A percentile compares a stretch with the other conserved stretches of the same genome.
phyloP scores from a whole-genome alignment of 257 asterid genomes.

The Nicotiana tomentosiformis region DNA sequence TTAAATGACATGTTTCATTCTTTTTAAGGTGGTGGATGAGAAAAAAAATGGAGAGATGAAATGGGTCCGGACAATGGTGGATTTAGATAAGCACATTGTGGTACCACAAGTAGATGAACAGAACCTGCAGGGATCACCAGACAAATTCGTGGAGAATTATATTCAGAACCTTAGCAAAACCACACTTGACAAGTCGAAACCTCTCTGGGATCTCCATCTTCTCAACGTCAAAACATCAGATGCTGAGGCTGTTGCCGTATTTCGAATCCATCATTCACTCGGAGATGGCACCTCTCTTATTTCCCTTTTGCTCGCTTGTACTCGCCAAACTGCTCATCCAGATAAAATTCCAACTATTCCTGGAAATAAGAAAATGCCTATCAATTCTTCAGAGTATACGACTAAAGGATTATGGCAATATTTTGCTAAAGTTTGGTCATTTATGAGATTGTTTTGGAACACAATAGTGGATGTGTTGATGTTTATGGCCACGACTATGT shows the following conservation, averaged over 20 bases:
- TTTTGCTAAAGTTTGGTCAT: constrained; percentile 1
- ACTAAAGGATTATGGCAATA: neutral
- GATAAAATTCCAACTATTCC: constrained; percentile 17
- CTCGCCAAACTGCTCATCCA: constrained; percentile 28
- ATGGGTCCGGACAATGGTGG: constrained; percentile 31
- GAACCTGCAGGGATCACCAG: constrained; percentile 3
- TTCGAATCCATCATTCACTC: constrained; percentile 31
- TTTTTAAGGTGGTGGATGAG: constrained; percentile 14
- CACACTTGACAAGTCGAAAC: constrained; percentile 25
- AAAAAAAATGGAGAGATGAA: constrained; percentile 15
- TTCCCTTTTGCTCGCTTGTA: constrained; percentile 25
- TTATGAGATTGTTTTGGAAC: constrained; percentile 11
- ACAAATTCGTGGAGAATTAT: constrained; percentile 29
- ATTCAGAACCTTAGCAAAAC: constrained; percentile 25
- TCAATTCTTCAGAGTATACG: neutral
- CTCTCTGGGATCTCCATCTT: constrained; percentile 38
- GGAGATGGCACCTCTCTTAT: constrained; percentile 32
- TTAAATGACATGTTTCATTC: neutral
- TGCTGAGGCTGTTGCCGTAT: constrained; percentile 8
- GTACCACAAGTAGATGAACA: constrained; percentile 5
- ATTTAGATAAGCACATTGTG: constrained; percentile 22
- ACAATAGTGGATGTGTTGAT: constrained; percentile 16
- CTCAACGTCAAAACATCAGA: constrained; percentile 20
- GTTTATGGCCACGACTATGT: constrained; percentile 25
- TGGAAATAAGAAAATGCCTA: neutral